Base-by-base conservation (phyloP, 1,284 basidiomycete species). In the Ustilago crameri region DNA sequence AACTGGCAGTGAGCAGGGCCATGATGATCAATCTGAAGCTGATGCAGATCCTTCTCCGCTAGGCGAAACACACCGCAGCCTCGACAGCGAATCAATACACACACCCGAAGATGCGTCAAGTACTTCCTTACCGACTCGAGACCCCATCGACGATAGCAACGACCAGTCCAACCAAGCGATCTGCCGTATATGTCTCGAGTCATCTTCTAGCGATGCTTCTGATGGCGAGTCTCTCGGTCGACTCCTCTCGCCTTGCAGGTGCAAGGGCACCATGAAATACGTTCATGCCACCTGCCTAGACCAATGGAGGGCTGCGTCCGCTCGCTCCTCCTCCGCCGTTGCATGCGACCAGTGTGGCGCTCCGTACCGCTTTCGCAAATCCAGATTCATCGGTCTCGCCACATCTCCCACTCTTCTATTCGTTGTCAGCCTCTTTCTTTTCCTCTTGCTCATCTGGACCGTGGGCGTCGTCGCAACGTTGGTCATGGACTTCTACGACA, bases 201-300 rank as follows among this genome's bases (percentile, higher is more conserved):
- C 64, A 20, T 51, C 64, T 0, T 49, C 56, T 9, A 56, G 52
- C 17, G 63, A 59, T 45, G 35, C 22, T 1, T 45, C 50, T 30
- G 60, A 53, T 12, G 70, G 65, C 27, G 70, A 73, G 34, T 62
- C 61, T 24, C 48, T 73, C 3, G 70, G 70, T 27, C 64, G 74
- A 1, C 55, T 76, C 10, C 47, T 76, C 8, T 66, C 68, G 9
- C 79, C 79, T 4, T 80, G 79, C 53, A 51, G 60, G 23, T 80
- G 79, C 57, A 60, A 66, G n/a, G 79, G 79, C 12, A 79, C 79
- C n/a, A 78, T 79, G 77, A 74, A 76, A 58, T 81, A 74, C 44
- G 78, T 81, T 23, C 79, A 81, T 42, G 65, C 74, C n/a, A 68
- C 66, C n/a, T 81, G 79, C 56, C 55, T 81, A 15, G 74, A 78